Percentiles rank a stretch among this genome's conserved stretches.
Conservation (phyloP, 257 asterid genomes). For the Euphrasia confusa region DNA sequence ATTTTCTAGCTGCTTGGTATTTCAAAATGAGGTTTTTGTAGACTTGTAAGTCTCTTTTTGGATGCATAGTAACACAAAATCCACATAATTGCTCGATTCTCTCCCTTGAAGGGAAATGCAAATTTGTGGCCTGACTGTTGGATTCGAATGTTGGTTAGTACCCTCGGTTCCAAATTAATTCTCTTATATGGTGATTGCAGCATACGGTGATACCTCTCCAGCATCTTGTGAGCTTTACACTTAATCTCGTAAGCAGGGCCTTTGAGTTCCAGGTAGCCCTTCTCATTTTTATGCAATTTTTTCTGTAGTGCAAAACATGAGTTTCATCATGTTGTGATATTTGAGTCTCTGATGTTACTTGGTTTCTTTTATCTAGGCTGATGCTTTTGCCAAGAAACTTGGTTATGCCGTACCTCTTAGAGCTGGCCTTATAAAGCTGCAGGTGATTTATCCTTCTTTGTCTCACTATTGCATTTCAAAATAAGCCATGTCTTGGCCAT, state of each 20-base stretch:
- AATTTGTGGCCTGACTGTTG: conserved; percentile 9
- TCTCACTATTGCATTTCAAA: neutral
- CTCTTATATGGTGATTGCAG: conserved; percentile 45
- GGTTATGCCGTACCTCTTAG: conserved; percentile 78
- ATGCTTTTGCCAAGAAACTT: conserved; percentile 90
- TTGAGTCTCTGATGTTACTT: conserved; percentile 14
- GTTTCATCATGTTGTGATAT: neutral
- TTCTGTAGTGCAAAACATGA: neutral
- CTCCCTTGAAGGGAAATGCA: conserved; percentile 4
- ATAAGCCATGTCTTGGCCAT: neutral
- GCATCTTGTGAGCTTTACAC: conserved; percentile 78
- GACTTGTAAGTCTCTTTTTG: neutral
- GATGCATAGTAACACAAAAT: neutral
- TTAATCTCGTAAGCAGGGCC: conserved; percentile 90
- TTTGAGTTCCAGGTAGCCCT: conserved; percentile 89
- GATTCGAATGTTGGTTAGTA: neutral
- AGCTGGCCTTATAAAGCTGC: conserved; percentile 89
- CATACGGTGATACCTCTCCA: conserved; percentile 95
- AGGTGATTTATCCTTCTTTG: conserved; percentile 41
- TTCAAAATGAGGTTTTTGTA: neutral
- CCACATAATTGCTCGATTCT: neutral
- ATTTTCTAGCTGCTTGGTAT: neutral
- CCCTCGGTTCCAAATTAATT: conserved; percentile 5
- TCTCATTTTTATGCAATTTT: conserved; percentile 5
- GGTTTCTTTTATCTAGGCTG: conserved; percentile 53